Evolutionary conservation across 2,329 filamentous ascomycete genomes (phyloP).

Genomic region (Phialocephala sp.): DNA sequence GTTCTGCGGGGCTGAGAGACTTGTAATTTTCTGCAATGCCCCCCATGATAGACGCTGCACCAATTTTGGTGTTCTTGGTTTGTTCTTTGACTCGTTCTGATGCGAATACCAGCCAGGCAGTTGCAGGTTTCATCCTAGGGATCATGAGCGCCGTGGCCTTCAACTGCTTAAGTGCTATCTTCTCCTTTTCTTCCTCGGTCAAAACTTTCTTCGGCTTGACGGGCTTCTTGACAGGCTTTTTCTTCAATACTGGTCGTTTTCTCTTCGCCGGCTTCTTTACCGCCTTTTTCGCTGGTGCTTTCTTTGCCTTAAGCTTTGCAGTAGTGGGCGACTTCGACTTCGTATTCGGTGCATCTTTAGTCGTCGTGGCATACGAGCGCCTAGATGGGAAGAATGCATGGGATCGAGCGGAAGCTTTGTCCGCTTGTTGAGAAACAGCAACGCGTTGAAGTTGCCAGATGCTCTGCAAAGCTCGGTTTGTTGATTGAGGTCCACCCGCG

Average conservation of each 20-base stretch:
- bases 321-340: conserved; percentile 36
- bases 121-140: conserved; percentile 45
- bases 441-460: conserved; percentile 38
- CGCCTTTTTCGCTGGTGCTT: conserved; percentile 35
- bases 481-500: conserved; percentile 34
- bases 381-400: conserved; percentile 15
- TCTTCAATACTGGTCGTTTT: conserved; percentile 17
- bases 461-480: conserved; percentile 35
- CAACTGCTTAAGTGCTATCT: conserved; percentile 36
- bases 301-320: conserved; percentile 28
- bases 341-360: conserved; percentile 31
- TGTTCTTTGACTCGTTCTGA: not conserved
- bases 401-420: conserved; percentile 25
- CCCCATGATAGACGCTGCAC: not conserved
- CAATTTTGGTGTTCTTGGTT: not conserved
- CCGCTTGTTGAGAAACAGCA: conserved; percentile 24
- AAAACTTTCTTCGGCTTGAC: conserved; percentile 35
- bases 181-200: conserved; percentile 37
- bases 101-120: conserved; percentile 31
- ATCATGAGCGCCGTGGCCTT: conserved; percentile 31
- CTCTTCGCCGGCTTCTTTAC: conserved; percentile 37
- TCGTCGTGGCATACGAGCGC: conserved; percentile 38
- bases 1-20: conserved; percentile 42
- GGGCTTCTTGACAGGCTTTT: conserved; percentile 37
- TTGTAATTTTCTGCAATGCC: conserved; percentile 38